Percentiles rank a stretch among this genome's conserved stretches.
Conservation (phyloP, 208 protist genomes). For the Porcisia hertigi region DNA sequence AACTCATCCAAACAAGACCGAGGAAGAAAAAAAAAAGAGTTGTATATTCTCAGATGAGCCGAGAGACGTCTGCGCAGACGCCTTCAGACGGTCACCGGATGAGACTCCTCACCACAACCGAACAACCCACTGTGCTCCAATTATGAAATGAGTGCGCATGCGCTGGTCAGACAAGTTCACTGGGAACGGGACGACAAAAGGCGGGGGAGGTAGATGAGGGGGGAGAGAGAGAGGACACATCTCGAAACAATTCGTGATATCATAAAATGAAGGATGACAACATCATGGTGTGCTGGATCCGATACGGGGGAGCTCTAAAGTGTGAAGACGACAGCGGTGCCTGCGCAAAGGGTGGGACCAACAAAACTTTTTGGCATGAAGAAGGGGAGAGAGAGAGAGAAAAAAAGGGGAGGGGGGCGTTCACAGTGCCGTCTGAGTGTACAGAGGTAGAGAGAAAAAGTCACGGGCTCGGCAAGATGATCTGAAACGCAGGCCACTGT, state of each 20-base stretch:
- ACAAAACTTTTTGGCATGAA: not conserved
- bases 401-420: too few relatives aligned
- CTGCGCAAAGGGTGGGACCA: not conserved
- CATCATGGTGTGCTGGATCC: too few relatives aligned
- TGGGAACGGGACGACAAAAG: not conserved
- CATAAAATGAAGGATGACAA: too few relatives aligned
- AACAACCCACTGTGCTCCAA: not conserved
- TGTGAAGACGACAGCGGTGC: too few relatives aligned
- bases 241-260: too few relatives aligned
- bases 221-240: not conserved
- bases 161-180: not conserved
- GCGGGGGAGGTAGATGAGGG: not conserved
- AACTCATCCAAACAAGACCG: too few relatives aligned
- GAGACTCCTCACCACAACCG: not conserved
- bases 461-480: not conserved
- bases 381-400: not conserved
- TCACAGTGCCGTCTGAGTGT: not conserved
- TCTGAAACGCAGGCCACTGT: not conserved
- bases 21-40: too few relatives aligned
- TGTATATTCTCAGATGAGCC: not conserved
- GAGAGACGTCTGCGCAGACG: not conserved
- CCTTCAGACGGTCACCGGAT: not conserved
- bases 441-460: not conserved
- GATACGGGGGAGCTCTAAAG: too few relatives aligned
- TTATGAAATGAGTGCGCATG: not conserved